phyloP scores from a whole-genome alignment of 192 early-diverging fungal genomes.

The Oehlia diaphana region DNA sequence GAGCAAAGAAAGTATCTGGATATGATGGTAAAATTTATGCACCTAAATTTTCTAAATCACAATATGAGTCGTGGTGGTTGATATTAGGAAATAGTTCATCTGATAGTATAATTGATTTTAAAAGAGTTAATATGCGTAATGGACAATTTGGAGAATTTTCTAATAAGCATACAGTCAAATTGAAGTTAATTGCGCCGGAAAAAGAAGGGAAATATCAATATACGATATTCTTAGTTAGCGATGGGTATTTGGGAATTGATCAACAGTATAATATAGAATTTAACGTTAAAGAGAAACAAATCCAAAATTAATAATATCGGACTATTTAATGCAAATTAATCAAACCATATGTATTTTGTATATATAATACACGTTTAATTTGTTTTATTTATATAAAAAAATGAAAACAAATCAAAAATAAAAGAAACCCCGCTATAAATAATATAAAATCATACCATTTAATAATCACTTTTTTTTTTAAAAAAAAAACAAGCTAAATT shows the following conservation, averaged over 20 bases:
- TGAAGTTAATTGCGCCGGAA: conserved; percentile 70
- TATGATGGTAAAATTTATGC: conserved; percentile 69
- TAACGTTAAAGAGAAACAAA: conserved; percentile 27
- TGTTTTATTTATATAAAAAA: no score
- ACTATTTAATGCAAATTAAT: no score
- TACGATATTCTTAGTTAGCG: conserved; percentile 65
- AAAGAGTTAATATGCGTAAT: conserved; percentile 71
- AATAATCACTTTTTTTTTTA: no score
- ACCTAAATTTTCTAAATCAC: conserved; percentile 86
- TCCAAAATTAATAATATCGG: neutral
- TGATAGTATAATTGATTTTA: conserved; percentile 77
- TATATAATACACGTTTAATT: no score
- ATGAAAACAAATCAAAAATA: no score
- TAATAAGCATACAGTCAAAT: conserved; percentile 39
- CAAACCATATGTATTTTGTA: no score
- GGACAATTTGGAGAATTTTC: conserved; percentile 23
- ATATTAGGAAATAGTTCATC: conserved; percentile 66
- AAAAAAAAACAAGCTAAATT: no score
- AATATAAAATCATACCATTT: no score
- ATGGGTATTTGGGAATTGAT: conserved; percentile 80
- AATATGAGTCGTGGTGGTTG: conserved; percentile 94
- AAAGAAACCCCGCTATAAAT: no score
- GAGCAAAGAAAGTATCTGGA: conserved; percentile 12
- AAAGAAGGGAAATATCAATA: conserved; percentile 57
- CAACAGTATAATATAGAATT: conserved; percentile 54